phyloP scores from a whole-genome alignment of 1,284 basidiomycete species.

The Porogramme epimiltina region DNA sequence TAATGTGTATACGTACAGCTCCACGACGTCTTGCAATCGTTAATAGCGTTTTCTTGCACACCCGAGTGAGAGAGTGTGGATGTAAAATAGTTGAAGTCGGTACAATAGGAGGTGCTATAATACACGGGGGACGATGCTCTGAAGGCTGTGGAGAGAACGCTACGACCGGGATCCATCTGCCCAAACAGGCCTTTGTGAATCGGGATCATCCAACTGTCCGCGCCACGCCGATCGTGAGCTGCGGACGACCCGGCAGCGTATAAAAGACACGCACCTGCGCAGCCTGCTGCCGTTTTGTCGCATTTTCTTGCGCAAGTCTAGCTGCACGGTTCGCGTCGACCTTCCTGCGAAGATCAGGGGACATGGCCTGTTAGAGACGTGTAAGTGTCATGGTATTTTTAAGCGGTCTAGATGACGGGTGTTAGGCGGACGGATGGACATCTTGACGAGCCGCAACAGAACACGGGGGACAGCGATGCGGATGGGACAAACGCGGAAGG shows the following conservation, averaged over 20 bases:
- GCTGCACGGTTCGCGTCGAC: constrained; percentile 65
- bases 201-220: constrained; percentile 40
- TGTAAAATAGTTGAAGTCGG: no score
- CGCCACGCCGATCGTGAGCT: neutral
- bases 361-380: constrained; percentile 50
- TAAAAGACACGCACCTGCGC: constrained; percentile 49
- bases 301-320: constrained; percentile 56
- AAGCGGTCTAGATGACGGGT: no score
- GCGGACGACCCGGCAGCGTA: no score
- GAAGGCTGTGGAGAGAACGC: neutral
- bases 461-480: neutral
- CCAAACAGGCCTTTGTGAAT: constrained; percentile 55
- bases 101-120: neutral
- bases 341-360: constrained; percentile 66
- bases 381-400: neutral
- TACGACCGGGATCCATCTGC: constrained; percentile 32
- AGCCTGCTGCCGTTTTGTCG: constrained; percentile 51
- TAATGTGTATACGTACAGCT: neutral
- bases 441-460: no score
- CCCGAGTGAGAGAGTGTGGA: neutral
- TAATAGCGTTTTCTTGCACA: no score
- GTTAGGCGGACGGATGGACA: neutral
- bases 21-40: neutral
- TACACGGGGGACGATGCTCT: neutral
- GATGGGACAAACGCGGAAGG: neutral